Evolutionary conservation across 2,329 filamentous ascomycete species (phyloP).

Genomic region (Chaetomium globosum): DNA sequence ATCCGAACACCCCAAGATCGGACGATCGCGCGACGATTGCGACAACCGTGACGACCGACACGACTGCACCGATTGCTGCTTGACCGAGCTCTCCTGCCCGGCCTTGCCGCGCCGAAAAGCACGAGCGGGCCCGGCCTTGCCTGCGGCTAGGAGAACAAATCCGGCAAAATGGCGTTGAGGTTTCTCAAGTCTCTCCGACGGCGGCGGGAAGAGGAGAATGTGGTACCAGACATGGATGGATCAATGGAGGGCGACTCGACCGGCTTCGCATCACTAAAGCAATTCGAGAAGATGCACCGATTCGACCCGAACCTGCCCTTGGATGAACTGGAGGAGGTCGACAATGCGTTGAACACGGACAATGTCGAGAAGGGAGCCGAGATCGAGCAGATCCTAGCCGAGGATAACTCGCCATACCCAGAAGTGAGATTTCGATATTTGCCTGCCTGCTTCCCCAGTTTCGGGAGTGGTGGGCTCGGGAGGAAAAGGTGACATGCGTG

Average conservation of each 20-base stretch:
- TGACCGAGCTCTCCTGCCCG: constrained; percentile 22
- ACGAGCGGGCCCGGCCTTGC: constrained; percentile 27
- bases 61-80: constrained; percentile 21
- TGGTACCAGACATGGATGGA: constrained; percentile 34
- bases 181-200: constrained; percentile 34
- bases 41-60: background rate
- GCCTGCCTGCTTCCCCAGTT: background rate
- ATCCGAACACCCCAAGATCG: constrained; percentile 21
- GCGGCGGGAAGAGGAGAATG: constrained; percentile 32
- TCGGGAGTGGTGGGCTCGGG: background rate
- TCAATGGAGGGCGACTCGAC: constrained; percentile 44
- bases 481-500: background rate
- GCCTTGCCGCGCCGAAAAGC: constrained; percentile 30
- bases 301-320: constrained; percentile 68
- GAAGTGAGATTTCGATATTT: constrained; percentile 52
- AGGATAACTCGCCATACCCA: constrained; percentile 69
- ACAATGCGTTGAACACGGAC: constrained; percentile 57
- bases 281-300: constrained; percentile 63
- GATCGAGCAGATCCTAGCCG: constrained; percentile 60
- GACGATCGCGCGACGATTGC: constrained; percentile 20
- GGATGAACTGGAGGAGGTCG: constrained; percentile 62
- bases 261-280: constrained; percentile 53
- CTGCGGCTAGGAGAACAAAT: constrained; percentile 16
- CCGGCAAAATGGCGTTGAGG: constrained; percentile 30
- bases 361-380: constrained; percentile 60